Conservation (phyloP, 164 flowering plant genomes). For the Pachysandra terminalis region DNA sequence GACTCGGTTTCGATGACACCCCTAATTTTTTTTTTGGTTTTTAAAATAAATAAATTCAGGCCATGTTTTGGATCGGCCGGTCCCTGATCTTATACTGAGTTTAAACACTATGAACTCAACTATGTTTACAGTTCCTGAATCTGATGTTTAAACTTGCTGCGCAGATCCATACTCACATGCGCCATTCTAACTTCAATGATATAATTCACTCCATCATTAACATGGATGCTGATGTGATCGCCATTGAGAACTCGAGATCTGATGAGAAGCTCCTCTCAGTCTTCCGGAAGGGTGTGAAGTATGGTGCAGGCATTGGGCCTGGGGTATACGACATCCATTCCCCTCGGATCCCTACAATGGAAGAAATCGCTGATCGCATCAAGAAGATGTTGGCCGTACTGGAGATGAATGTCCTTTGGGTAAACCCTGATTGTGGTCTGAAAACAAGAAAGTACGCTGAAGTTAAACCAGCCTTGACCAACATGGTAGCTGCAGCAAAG, state of each 20-base stretch:
- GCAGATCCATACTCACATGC: slow-evolving; percentile 25
- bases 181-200: slow-evolving; percentile 23
- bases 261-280: slow-evolving; percentile 25
- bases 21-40: too few species aligned
- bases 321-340: slow-evolving; percentile 25
- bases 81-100: too few species aligned
- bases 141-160: not conserved
- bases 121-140: not conserved
- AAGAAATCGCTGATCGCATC: slow-evolving; percentile 24
- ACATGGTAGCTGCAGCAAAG: slow-evolving; percentile 17
- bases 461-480: slow-evolving; percentile 23
- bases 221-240: slow-evolving; percentile 25
- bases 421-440: slow-evolving; percentile 23
- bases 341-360: slow-evolving; percentile 20
- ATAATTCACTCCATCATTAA: slow-evolving; percentile 21
- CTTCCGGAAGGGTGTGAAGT: slow-evolving; percentile 23
- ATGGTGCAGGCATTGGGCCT: slow-evolving; percentile 24
- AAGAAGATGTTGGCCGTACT: slow-evolving; percentile 24
- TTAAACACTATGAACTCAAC: too few species aligned
- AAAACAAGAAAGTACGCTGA: slow-evolving; percentile 21
- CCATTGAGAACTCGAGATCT: slow-evolving; percentile 20
- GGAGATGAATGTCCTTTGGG: slow-evolving; percentile 21
- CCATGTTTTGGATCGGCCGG: too few species aligned
- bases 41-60: too few species aligned
- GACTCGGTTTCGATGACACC: too few species aligned